Conservation (phyloP, 78 protist genomes). For the Mastigamoeba balamuthi region DNA sequence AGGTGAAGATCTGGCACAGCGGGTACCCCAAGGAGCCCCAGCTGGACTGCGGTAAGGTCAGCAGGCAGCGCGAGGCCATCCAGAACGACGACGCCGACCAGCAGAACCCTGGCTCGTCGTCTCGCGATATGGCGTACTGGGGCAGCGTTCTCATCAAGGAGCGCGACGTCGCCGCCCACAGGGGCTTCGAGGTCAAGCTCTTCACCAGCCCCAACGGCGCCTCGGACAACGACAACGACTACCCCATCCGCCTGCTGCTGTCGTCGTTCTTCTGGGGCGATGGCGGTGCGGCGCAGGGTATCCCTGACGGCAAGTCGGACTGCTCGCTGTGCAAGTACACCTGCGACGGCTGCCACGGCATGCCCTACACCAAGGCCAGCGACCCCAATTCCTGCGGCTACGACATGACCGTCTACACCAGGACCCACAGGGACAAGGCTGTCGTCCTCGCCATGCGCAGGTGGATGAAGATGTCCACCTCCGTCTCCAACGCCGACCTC, state of each 20-base stretch:
- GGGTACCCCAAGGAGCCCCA: constrained; percentile 27
- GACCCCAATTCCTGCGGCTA: constrained; percentile 13
- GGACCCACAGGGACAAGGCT: constrained; percentile 21
- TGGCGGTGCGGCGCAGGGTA: not conserved
- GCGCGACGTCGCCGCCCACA: constrained; percentile 11
- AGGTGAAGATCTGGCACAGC: constrained; percentile 56
- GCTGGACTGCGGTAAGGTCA: not conserved
- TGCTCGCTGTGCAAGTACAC: constrained; percentile 5
- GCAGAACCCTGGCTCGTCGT: constrained; percentile 35
- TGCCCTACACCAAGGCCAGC: constrained; percentile 15
- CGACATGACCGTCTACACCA: constrained; percentile 22
- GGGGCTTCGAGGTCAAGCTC: constrained; percentile 37
- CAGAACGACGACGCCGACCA: constrained; percentile 55
- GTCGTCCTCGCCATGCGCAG: constrained; percentile 42
- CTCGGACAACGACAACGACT: constrained; percentile 43
- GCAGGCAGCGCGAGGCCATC: constrained; percentile 2
- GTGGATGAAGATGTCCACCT: constrained; percentile 20
- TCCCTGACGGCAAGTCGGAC: constrained; percentile 48
- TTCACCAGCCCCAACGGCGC: constrained; percentile 26
- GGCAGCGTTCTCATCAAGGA: not conserved
- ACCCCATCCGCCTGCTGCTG: constrained; percentile 37
- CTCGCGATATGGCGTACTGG: constrained; percentile 36
- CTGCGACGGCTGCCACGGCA: constrained; percentile 1
- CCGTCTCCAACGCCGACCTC: not conserved
- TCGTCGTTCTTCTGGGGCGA: constrained; percentile 20